Base-by-base conservation (phyloP, 2,329 filamentous ascomycete genomes). In the Cercospora sojina region DNA sequence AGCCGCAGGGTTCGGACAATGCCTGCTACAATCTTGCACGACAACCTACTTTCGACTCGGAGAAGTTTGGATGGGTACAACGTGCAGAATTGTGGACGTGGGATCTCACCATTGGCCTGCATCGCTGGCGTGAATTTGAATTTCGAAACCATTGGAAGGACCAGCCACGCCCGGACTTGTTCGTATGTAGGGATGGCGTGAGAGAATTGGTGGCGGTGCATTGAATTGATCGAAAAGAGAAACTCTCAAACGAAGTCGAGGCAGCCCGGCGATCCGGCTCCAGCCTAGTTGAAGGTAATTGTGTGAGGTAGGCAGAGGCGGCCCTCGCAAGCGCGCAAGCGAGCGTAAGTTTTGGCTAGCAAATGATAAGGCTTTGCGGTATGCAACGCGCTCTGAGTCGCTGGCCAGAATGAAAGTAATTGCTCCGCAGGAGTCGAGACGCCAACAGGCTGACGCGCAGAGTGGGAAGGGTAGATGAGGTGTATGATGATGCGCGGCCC, bases 321-420 rank as follows among this genome's bases (percentile, higher is more conserved):
- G 23, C 23, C 23, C 29, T 64, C 20, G 25, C 58, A 60, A 49
- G 38, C 58, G 35, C 25, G 58, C 41, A 47, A 47, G 58, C 58
- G 32, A 47, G 58, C 58, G 32, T 60, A 23, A 32, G 25, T 31
- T 47, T 29, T 29, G 32, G 35, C 38, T 29, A 6, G 16, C 35
- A 27, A 47, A 47, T 31, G 41, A 23, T 13, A 41, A 31, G 35
- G 38, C 41, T 29, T 38, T 49, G 27, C 27, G 25, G n/a, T 43
- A 38, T 23, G 29, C 59, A 20, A 31, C n/a, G 59, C 20, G 20
- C 41, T 35, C 41, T 35, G 47, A 51, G 47, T 62, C 59, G 53
- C 53, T 35, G 53, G 53, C 13, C 31, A 35, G 27, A 20, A 18
- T 20, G 4, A 29, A 32, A 27, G 59, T 23, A 32, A 32, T 53